phyloP scores from a whole-genome alignment of 805 yeast species.

The Spathaspora gorwiae region DNA sequence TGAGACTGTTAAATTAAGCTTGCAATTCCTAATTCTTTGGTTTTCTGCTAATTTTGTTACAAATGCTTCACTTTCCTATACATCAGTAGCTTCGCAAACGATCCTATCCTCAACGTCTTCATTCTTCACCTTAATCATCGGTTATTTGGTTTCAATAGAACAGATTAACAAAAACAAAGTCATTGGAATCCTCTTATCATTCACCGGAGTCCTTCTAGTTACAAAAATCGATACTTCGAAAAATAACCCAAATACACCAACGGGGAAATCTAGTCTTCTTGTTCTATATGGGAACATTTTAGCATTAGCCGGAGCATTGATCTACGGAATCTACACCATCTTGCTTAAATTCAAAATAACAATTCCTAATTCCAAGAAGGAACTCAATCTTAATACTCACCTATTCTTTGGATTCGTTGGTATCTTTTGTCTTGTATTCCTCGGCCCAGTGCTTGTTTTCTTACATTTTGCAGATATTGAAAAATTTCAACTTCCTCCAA shows the following conservation, averaged over 20 bases:
- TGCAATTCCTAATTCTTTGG: conserved; percentile 86
- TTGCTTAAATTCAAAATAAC: conserved; percentile 65
- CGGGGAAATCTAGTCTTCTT: conserved; percentile 5
- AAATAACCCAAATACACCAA: conserved; percentile 17
- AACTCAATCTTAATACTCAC: conserved; percentile 74
- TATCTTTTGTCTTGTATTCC: conserved; percentile 60
- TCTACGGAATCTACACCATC: conserved; percentile 89
- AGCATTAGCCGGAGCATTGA: conserved; percentile 81
- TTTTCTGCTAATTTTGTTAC: conserved; percentile 84
- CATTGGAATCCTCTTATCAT: conserved; percentile 64
- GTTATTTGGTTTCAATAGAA: conserved; percentile 70
- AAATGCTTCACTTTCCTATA: conserved; percentile 80
- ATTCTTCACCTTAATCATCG: conserved; percentile 84
- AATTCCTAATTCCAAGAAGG: conserved; percentile 45
- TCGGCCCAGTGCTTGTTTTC: conserved; percentile 79
- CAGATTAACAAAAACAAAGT: conserved; percentile 59
- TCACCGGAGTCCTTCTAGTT: conserved; percentile 75
- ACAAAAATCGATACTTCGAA: conserved; percentile 55
- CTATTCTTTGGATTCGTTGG: conserved; percentile 96
- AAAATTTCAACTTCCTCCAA: conserved; percentile 64
- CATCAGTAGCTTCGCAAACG: conserved; percentile 92
- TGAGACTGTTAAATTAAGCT: conserved; percentile 71
- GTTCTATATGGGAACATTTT: conserved; percentile 66
- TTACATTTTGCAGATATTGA: conserved; percentile 66
- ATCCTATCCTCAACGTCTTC: conserved; percentile 89